Conservation (phyloP, 208 protist species). For the Wallacemonas sp. region DNA sequence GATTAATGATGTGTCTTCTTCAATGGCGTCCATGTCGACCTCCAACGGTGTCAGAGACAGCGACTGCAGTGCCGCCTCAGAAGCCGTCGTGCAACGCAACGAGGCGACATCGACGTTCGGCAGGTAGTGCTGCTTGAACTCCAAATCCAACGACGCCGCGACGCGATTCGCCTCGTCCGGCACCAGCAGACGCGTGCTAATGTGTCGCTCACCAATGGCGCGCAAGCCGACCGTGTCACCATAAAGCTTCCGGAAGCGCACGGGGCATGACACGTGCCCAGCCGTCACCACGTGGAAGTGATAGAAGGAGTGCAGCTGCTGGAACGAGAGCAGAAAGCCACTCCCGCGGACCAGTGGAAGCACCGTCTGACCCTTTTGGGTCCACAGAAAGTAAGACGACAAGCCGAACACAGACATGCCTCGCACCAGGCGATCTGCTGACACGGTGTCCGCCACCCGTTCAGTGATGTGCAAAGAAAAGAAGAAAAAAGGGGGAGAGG, state of each 20-base stretch:
- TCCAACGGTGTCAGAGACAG: slow-evolving; percentile 50
- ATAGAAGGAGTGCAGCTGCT: slow-evolving; percentile 71
- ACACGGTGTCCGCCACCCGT: no score
- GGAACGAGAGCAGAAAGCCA: slow-evolving; percentile 75
- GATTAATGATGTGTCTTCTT: slow-evolving; percentile 60
- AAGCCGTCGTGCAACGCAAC: slow-evolving; percentile 51
- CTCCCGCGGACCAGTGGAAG: slow-evolving; percentile 82
- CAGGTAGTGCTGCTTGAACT: slow-evolving; percentile 64
- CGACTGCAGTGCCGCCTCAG: background rate
- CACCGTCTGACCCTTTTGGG: slow-evolving; percentile 81
- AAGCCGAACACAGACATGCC: slow-evolving; percentile 74
- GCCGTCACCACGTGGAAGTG: slow-evolving; percentile 81
- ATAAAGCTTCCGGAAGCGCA: slow-evolving; percentile 59
- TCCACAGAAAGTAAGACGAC: slow-evolving; percentile 90
- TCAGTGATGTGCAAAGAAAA: background rate
- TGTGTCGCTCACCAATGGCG: slow-evolving; percentile 85
- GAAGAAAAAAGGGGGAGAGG: slow-evolving; percentile 3
- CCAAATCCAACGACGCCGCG: slow-evolving; percentile 40
- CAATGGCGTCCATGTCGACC: slow-evolving; percentile 60
- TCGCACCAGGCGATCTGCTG: no score
- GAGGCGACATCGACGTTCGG: slow-evolving; percentile 74
- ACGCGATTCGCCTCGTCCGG: slow-evolving; percentile 32
- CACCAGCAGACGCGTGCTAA: slow-evolving; percentile 64
- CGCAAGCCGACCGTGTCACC: slow-evolving; percentile 65
- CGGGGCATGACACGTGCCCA: slow-evolving; percentile 80